A percentile compares a stretch with the other conserved stretches of the same genome.
Conservation (phyloP, 169 alveolate species). For the Cryptosporidium tyzzeri region DNA sequence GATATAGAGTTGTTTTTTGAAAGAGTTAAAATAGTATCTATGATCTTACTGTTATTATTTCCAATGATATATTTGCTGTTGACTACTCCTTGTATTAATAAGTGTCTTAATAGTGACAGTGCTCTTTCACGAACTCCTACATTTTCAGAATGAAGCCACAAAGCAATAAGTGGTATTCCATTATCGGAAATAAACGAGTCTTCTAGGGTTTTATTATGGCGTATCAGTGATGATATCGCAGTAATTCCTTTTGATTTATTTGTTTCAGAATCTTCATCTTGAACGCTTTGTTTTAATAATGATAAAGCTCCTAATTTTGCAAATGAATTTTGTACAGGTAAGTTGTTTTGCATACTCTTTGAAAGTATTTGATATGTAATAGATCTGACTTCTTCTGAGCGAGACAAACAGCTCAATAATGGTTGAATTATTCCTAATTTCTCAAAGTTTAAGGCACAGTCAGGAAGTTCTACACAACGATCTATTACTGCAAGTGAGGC, state of each 20-base stretch:
- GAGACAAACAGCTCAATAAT: conserved; percentile 32
- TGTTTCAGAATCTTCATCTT: conserved; percentile 1
- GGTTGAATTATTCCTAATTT: conserved; percentile 52
- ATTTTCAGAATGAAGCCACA: conserved; percentile 20
- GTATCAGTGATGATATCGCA: conserved; percentile 59
- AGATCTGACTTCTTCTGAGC: conserved; percentile 41
- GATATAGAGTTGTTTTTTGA: neutral
- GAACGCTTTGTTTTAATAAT: conserved; percentile 13
- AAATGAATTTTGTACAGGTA: conserved; percentile 38
- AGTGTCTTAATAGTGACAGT: conserved; percentile 45
- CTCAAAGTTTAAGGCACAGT: conserved; percentile 40
- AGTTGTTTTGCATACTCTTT: conserved; percentile 62
- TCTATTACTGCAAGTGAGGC: conserved; percentile 53
- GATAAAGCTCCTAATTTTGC: conserved; percentile 30
- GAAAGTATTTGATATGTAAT: conserved; percentile 51
- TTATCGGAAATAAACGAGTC: conserved; percentile 7
- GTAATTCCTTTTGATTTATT: conserved; percentile 39
- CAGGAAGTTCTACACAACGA: conserved; percentile 63
- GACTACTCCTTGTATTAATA: neutral
- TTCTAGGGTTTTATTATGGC: conserved; percentile 41
- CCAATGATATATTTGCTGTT: neutral
- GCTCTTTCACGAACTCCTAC: conserved; percentile 50
- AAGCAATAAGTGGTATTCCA: conserved; percentile 12
- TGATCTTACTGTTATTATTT: conserved; percentile 7
- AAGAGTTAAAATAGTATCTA: conserved; percentile 11